Evolutionary conservation across 768 basidiomycete genomes (phyloP).

Genomic region (Stropharia rugosoannulata): DNA sequence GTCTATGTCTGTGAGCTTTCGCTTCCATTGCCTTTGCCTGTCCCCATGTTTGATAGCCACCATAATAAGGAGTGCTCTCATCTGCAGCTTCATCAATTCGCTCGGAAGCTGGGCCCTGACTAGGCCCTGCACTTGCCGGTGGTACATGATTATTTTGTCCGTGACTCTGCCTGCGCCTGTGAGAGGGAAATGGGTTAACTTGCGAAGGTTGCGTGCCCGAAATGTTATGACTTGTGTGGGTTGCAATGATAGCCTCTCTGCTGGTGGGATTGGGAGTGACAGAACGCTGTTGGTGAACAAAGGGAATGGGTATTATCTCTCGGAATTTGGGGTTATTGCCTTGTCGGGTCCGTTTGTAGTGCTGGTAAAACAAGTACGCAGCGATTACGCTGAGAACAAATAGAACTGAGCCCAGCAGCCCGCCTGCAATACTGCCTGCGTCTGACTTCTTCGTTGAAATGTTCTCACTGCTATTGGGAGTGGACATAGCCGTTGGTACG

Average conservation of each 20-base stretch:
- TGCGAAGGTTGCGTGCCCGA: background rate
- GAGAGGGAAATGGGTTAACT: background rate
- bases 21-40: slow-evolving; percentile 20
- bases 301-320: background rate
- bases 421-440: slow-evolving; percentile 12
- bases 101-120: background rate
- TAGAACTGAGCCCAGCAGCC: slow-evolving; percentile 10
- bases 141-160: background rate
- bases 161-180: background rate
- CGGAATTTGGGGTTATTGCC: background rate
- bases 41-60: slow-evolving; percentile 20
- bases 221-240: background rate
- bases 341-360: background rate
- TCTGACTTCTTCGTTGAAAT: background rate
- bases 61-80: slow-evolving; percentile 14
- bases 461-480: background rate
- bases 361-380: slow-evolving; percentile 9
- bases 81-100: slow-evolving; percentile 9
- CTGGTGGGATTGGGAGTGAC: background rate
- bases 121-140: slow-evolving; percentile 1
- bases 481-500: background rate
- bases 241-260: background rate
- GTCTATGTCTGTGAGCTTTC: slow-evolving; percentile 3
- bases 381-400: slow-evolving; percentile 10
- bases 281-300: background rate